Conservation (phyloP, 129 eudicot species). For the Saposhnikovia divaricata region DNA sequence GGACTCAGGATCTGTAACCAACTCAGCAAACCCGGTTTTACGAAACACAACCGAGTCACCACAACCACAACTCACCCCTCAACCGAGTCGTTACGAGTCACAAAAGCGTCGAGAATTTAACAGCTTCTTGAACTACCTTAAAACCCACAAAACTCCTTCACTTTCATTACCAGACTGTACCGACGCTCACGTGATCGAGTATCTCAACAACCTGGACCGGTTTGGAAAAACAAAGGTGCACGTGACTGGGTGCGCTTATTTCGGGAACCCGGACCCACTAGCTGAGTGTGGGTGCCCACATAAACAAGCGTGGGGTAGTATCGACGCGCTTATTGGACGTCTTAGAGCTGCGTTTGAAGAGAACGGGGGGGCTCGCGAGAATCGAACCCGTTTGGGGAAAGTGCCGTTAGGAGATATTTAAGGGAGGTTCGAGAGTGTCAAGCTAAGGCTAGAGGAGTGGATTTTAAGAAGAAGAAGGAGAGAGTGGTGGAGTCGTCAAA, state of each 20-base stretch:
- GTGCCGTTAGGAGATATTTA: constrained; percentile 60
- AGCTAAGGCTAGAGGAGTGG: constrained; percentile 60
- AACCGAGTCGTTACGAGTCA: constrained; percentile 59
- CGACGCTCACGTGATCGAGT: constrained; percentile 66
- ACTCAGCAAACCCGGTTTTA: background rate
- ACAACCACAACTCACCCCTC: background rate
- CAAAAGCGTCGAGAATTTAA: constrained; percentile 68
- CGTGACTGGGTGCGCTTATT: constrained; percentile 46
- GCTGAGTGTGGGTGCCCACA: constrained; percentile 52
- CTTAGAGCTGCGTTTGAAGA: constrained; percentile 64
- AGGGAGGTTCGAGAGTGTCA: constrained; percentile 59
- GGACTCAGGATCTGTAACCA: background rate
- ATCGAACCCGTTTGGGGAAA: constrained; percentile 54
- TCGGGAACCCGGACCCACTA: constrained; percentile 53
- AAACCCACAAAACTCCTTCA: constrained; percentile 62
- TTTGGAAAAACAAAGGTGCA: constrained; percentile 69
- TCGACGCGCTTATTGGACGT: constrained; percentile 11
- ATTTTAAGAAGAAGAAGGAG: constrained; percentile 54
- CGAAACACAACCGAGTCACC: background rate
- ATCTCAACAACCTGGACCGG: constrained; percentile 52
- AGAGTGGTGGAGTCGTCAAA: constrained; percentile 21
- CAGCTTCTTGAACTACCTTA: constrained; percentile 47
- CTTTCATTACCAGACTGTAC: constrained; percentile 40
- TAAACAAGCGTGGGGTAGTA: constrained; percentile 13
- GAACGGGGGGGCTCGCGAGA: constrained; percentile 60